Evolutionary conservation across 345 rosid genomes (phyloP).

Genomic region (Theobroma cacao): DNA sequence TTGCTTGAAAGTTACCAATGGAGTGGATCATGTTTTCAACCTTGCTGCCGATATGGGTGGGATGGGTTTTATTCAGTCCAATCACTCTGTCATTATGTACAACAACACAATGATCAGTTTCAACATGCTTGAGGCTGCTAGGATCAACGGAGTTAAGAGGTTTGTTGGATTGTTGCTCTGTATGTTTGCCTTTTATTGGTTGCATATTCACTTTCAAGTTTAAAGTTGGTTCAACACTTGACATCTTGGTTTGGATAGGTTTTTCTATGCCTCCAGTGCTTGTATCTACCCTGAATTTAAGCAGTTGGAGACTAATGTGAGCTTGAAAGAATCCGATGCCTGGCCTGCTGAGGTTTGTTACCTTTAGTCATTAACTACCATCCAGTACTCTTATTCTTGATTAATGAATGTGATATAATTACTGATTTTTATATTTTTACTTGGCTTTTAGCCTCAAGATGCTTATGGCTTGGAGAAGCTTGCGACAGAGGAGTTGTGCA

Average conservation of each 20-base stretch:
- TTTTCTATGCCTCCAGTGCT: constrained; percentile 99
- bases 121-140: constrained; percentile 94
- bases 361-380: background rate
- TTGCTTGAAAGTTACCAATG: constrained; percentile 78
- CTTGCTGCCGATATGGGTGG: constrained; percentile 99
- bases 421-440: background rate
- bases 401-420: background rate
- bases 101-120: constrained; percentile 99
- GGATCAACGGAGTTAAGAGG: constrained; percentile 93
- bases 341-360: constrained; percentile 99
- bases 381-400: background rate
- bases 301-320: constrained; percentile 96
- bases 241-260: constrained; percentile 43
- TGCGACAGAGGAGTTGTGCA: constrained; percentile 95
- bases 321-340: constrained; percentile 98
- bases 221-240: background rate
- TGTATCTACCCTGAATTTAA: constrained; percentile 98
- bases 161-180: constrained; percentile 17
- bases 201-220: background rate
- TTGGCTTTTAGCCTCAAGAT: constrained; percentile 86
- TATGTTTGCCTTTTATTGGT: background rate
- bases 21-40: constrained; percentile 89
- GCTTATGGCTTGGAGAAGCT: constrained; percentile 99
- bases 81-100: constrained; percentile 97
- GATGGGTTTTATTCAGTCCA: constrained; percentile 98